Evolutionary conservation across 495 filamentous ascomycete species (phyloP).

Genomic region (Aspergillus nidulans): DNA sequence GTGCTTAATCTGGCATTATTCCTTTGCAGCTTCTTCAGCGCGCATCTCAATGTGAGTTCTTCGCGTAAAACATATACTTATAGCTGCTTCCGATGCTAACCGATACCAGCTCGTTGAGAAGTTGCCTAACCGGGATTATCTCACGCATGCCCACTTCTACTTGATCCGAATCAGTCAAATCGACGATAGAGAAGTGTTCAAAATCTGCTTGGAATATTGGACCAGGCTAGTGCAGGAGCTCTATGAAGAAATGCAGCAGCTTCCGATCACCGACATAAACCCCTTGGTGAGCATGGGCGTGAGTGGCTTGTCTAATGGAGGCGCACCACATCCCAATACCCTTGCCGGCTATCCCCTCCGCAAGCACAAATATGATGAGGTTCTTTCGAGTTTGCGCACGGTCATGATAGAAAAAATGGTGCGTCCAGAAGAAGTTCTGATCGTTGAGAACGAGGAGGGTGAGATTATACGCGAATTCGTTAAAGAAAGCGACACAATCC

Average conservation of each 20-base stretch:
- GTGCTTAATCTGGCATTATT: slow-evolving; percentile 95
- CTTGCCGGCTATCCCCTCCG: slow-evolving; percentile 84
- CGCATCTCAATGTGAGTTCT: slow-evolving; percentile 74
- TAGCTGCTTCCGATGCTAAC: slow-evolving; percentile 1
- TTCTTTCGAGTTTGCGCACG: slow-evolving; percentile 85
- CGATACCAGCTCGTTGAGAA: slow-evolving; percentile 98
- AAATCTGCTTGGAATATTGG: slow-evolving; percentile 99
- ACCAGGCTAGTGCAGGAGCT: slow-evolving; percentile 97
- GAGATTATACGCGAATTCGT: slow-evolving; percentile 99
- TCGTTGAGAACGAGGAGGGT: slow-evolving; percentile 98
- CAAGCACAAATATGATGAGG: slow-evolving; percentile 95
- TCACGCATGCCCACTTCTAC: slow-evolving; percentile 95
- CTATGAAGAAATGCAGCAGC: slow-evolving; percentile 96
- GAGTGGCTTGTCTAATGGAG: slow-evolving; percentile 66
- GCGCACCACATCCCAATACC: slow-evolving; percentile 76
- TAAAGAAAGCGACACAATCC: slow-evolving; percentile 98
- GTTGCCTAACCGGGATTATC: slow-evolving; percentile 87
- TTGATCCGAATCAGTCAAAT: slow-evolving; percentile 97
- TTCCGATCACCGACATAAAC: slow-evolving; percentile 88
- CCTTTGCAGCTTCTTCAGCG: slow-evolving; percentile 89
- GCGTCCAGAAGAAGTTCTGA: slow-evolving; percentile 93
- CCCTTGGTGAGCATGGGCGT: slow-evolving; percentile 76
- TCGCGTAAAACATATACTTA: neutral
- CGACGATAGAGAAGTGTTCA: slow-evolving; percentile 98
- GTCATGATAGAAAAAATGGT: slow-evolving; percentile 99